Evolutionary conservation across 1,139 yeast genomes (phyloP).

Genomic region (Taiozyma sp.): DNA sequence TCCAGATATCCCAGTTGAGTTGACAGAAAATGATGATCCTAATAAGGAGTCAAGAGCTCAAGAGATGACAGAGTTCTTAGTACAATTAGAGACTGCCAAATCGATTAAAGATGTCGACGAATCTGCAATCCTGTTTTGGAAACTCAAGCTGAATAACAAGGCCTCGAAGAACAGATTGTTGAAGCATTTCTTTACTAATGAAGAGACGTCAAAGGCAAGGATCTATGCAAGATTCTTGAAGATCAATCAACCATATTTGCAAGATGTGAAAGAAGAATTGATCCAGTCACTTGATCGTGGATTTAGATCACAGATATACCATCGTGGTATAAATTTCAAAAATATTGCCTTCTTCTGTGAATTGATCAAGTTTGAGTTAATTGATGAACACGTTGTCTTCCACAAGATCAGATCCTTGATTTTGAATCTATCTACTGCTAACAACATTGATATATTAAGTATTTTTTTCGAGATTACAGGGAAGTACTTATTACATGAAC

Average conservation of each 20-base stretch:
- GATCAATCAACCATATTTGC: constrained; percentile 44
- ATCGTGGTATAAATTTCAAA: constrained; percentile 48
- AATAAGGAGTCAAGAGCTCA: constrained; percentile 32
- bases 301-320: constrained; percentile 54
- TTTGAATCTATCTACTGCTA: constrained; percentile 44
- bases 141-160: constrained; percentile 54
- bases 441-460: constrained; percentile 61
- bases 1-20: constrained; percentile 30
- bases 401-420: constrained; percentile 64
- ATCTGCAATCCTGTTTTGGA: constrained; percentile 53
- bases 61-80: constrained; percentile 40
- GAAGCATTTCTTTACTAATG: constrained; percentile 47
- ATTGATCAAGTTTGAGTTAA: constrained; percentile 67
- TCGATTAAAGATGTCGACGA: constrained; percentile 52
- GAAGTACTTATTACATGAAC: constrained; percentile 57
- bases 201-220: constrained; percentile 39
- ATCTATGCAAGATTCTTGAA: constrained; percentile 66
- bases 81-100: constrained; percentile 39
- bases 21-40: constrained; percentile 11
- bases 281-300: constrained; percentile 53
- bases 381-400: constrained; percentile 69
- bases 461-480: constrained; percentile 76
- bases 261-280: constrained; percentile 53
- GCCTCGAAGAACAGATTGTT: constrained; percentile 65
- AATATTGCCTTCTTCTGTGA: constrained; percentile 68